Percentiles rank a stretch among this genome's conserved stretches.
phyloP scores from a whole-genome alignment of 2,329 filamentous ascomycete genomes.

The Parastagonospora nodorum region DNA sequence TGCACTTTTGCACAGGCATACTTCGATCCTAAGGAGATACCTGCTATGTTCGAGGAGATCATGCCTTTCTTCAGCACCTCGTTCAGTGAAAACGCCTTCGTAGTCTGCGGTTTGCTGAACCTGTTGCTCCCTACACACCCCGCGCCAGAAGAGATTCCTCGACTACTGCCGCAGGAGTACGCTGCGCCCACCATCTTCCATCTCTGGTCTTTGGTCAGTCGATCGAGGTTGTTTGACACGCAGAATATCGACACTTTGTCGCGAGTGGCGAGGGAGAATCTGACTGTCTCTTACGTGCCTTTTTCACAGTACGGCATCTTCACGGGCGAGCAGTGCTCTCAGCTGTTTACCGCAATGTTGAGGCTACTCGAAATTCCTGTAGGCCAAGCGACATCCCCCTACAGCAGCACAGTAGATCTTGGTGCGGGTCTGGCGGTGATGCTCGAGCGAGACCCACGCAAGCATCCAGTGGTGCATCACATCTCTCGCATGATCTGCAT shows the following conservation, averaged over 20 bases:
- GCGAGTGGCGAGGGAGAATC: slow-evolving; percentile 80
- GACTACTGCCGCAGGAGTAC: slow-evolving; percentile 86
- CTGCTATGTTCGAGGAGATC: slow-evolving; percentile 65
- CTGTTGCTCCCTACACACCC: slow-evolving; percentile 84
- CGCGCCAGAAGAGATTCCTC: slow-evolving; percentile 69
- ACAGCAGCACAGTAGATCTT: slow-evolving; percentile 78
- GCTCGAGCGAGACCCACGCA: slow-evolving; percentile 89
- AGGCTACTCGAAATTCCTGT: slow-evolving; percentile 94
- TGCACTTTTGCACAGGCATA: slow-evolving; percentile 90
- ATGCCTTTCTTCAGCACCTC: slow-evolving; percentile 81
- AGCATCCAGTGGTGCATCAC: slow-evolving; percentile 89
- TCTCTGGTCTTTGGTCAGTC: slow-evolving; percentile 89
- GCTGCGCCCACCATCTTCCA: slow-evolving; percentile 98
- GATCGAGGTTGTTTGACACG: slow-evolving; percentile 85
- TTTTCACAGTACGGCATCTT: slow-evolving; percentile 91
- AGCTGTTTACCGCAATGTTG: slow-evolving; percentile 90
- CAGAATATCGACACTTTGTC: slow-evolving; percentile 91
- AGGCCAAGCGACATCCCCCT: slow-evolving; percentile 91
- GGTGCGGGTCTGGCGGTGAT: slow-evolving; percentile 82
- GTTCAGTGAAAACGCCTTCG: slow-evolving; percentile 88
- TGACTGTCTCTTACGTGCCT: slow-evolving; percentile 73
- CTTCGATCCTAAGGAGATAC: slow-evolving; percentile 86
- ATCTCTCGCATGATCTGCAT: slow-evolving; percentile 92
- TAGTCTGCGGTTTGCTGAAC: slow-evolving; percentile 87
- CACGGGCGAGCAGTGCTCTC: slow-evolving; percentile 85